Percentiles rank a stretch among this genome's conserved stretches.
Conservation (phyloP, 1,284 basidiomycete genomes). For the Polyporus tsugae region DNA sequence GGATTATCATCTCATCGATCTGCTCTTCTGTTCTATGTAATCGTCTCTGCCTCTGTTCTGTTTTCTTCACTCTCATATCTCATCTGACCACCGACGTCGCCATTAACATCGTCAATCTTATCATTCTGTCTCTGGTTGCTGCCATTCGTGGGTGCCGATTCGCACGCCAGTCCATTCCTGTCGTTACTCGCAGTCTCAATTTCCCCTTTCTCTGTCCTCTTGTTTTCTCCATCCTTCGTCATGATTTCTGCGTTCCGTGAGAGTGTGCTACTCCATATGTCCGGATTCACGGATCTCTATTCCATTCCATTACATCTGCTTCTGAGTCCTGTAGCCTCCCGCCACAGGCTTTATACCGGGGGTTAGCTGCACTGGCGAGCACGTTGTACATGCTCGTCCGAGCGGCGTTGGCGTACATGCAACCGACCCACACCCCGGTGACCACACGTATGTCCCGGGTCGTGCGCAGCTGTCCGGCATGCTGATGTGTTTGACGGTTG, state of each 20-base stretch:
- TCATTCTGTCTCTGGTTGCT: conserved; percentile 19
- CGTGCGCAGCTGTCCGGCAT: not conserved
- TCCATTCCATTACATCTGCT: not conserved
- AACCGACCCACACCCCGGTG: not conserved
- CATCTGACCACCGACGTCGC: conserved; percentile 4
- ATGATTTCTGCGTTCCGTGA: not conserved
- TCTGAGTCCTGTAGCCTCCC: not conserved
- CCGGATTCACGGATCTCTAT: not conserved
- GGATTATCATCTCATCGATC: conserved; percentile 33
- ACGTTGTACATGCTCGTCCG: not conserved
- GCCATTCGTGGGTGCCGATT: conserved; percentile 13
- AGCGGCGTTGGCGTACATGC: not conserved
- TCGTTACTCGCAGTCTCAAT: conserved; percentile 11
- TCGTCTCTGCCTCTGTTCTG: conserved; percentile 19
- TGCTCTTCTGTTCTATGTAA: conserved; percentile 33
- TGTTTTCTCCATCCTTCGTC: not conserved
- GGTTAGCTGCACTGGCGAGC: not conserved
- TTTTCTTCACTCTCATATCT: conserved; percentile 10
- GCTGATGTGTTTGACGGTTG: not conserved
- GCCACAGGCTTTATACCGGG: not conserved
- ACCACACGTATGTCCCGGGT: not conserved
- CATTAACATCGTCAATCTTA: conserved; percentile 12
- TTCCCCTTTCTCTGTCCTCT: conserved; percentile 3
- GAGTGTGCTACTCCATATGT: not conserved
- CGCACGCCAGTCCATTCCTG: conserved; percentile 8